A percentile compares a stretch with the other conserved stretches of the same genome.
These are phyloP conservation scores for Torrubiella hemipterigena DNA, from an alignment of 2,329 filamentous ascomycete genomes.

Conservation along the genomic window DNA sequence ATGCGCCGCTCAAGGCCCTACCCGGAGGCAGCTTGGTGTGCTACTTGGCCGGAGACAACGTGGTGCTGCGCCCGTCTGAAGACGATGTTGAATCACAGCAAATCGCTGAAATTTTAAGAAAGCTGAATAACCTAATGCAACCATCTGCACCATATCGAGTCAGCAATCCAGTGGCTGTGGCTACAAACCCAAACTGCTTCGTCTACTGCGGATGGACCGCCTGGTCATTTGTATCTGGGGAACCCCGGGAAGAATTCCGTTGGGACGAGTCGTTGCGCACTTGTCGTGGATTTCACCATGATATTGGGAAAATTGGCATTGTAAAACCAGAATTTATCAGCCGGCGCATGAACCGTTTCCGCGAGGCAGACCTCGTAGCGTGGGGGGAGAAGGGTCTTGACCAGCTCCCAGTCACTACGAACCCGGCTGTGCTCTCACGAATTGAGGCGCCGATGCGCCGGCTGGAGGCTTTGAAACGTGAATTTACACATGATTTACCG, in stretches of 20 bases:
- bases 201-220: slow-evolving; percentile 1
- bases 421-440: neutral
- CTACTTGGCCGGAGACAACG: neutral
- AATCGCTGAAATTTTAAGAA: neutral
- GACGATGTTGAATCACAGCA: neutral
- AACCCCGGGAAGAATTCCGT: neutral
- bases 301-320: slow-evolving; percentile 1
- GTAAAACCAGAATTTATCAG: slow-evolving; percentile 3
- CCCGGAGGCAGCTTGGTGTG: neutral
- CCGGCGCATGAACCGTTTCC: slow-evolving; percentile 3
- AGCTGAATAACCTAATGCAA: neutral
- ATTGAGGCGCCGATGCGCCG: neutral
- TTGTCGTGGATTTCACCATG: neutral
- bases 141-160: neutral
- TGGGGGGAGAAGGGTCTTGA: slow-evolving; percentile 4
- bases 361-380: slow-evolving; percentile 5
- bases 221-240: neutral
- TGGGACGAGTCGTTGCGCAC: neutral
- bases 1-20: neutral
- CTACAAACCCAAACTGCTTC: neutral
- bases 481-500: neutral
- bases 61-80: slow-evolving; percentile 1
- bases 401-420: neutral
- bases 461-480: slow-evolving; percentile 1
- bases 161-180: neutral